Evolutionary conservation across 192 early-diverging fungal genomes (phyloP), one percentile per base, ranked within the genome.

Genomic region (Entomortierella lignicola): DNA sequence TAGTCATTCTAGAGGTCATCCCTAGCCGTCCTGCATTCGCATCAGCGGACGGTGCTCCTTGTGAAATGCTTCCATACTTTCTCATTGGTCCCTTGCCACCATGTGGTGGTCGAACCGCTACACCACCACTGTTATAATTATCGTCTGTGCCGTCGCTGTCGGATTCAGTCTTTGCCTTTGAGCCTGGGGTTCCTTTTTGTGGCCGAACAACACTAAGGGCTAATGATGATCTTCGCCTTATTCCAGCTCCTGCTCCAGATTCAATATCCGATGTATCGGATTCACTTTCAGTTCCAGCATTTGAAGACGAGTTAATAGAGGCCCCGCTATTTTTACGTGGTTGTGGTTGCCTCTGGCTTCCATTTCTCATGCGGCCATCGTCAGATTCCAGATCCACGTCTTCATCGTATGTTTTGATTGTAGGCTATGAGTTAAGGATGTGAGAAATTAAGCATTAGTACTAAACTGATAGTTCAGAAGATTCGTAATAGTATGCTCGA

Each of bases 371-470:
- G 15, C 48, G 39, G 4, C 55, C 69, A 18, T 84, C 79, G 6
- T 89, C 88, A 21, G 82, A 83, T 20, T 87, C 90, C 75, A 91
- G 57, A 64, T 92, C 91, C 42, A 92, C 82, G 51, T 90, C 87
- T 62, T 93, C 92, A 41, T 91, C 90, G 41, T 86, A 92, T 18
- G 84, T 91, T 59, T 93, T 91, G 29, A 94, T 93, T 8, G 77
- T 88, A 25, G 90, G 90, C 88, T 91, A 81, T 63, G 25, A 53
- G 0, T 41, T 57, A 34, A 52, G 41, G 63, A 23, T 37, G n/a
- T 26, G 50, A 42, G 43, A 42, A 58, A 10, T 7, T 37, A 37
- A 37, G 34, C 4, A 10, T 37, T 37, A 37, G 34, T 37, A 37
- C 4, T 37, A n/a, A n/a, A 10, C 34, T 37, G 34, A 37, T 37